Base-by-base conservation (phyloP, 495 filamentous ascomycete genomes). In the Rhypophila decipiens region DNA sequence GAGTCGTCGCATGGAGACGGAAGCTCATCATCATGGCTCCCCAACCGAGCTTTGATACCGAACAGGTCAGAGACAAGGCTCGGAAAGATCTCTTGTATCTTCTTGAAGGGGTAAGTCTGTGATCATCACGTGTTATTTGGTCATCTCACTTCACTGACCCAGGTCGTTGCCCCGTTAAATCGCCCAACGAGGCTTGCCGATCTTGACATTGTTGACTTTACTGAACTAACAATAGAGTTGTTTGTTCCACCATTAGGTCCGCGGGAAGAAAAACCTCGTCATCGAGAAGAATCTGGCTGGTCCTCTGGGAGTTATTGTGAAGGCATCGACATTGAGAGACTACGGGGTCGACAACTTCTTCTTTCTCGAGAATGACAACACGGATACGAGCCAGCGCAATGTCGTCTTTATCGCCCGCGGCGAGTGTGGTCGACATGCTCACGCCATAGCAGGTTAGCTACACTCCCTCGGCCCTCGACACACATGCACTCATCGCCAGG, bases 331-430 rank as follows among this genome's bases (percentile, higher is more conserved):
- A 5, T 51, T 77, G 24, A 71, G 80, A 56, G 91, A 99, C 55
- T 95, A 97, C 73, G 94, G 94, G 13, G 89, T 97, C 57, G 90
- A 97, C 66, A 93, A 89, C 55, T 82, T 96, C 46, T 97, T 96
- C 74, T 82, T 94, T 57, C 75, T 99, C 34, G 89, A 95, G 67
- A 96, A 97, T 66, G 85, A 85, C 55, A 95, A 96, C 70, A 84
- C 74, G 39, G 94, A 97, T 64, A 82, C 84, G 38, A 88, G 85
- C 51, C 94, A 97, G 71, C 84, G 87, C 61, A 97, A 96, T 78
- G 82, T 99, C 47, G 81, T 97, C 48, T 97, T 96, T 70, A 75
- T 97, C 44, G 86, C 85, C 12, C 78, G 88, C 55, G 90, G 88
- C 58, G 90, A 96, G 72, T 91, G 86, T 60, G 79, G 85, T 50